Evolutionary conservation across 2,329 filamentous ascomycete genomes (phyloP).

Genomic region (Diaporthe capsici): DNA sequence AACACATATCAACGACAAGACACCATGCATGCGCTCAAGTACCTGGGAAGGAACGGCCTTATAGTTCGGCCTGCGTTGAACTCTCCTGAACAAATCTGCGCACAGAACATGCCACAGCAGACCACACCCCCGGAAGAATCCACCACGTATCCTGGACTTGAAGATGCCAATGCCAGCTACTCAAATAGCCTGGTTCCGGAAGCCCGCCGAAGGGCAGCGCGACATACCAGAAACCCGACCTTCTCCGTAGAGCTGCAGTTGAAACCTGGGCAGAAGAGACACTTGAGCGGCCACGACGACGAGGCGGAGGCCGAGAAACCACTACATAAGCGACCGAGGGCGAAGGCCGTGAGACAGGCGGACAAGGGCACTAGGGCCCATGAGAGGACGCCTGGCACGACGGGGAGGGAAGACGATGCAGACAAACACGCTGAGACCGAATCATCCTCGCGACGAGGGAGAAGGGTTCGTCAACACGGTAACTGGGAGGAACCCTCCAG

Average conservation of each 20-base stretch:
- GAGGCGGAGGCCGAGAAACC: not conserved
- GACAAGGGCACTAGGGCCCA: too few relatives aligned
- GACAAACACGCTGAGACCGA: not conserved
- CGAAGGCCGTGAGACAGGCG: not conserved
- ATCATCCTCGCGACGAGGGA: not conserved
- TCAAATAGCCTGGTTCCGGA: too few relatives aligned
- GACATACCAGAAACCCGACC: not conserved
- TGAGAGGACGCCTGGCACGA: not conserved
- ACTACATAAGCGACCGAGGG: not conserved
- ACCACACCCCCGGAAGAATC: not conserved
- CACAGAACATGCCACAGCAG: not conserved
- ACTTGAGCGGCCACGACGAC: not conserved
- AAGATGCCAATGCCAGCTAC: not conserved
- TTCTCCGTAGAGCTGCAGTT: rapidly evolving
- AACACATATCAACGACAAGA: not conserved
- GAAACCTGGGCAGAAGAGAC: not conserved
- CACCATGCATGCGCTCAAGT: not conserved
- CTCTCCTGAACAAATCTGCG: not conserved
- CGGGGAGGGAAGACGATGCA: not conserved
- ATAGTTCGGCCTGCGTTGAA: not conserved
- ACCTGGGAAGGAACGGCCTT: not conserved
- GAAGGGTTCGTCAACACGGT: not conserved
- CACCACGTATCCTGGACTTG: not conserved
- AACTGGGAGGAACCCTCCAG: too few relatives aligned
- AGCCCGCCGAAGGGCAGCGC: not conserved